Percentiles rank a stretch among this genome's conserved stretches.
Conservation (phyloP, 1,284 basidiomycete species). For the Moesziomyces aphidis region DNA sequence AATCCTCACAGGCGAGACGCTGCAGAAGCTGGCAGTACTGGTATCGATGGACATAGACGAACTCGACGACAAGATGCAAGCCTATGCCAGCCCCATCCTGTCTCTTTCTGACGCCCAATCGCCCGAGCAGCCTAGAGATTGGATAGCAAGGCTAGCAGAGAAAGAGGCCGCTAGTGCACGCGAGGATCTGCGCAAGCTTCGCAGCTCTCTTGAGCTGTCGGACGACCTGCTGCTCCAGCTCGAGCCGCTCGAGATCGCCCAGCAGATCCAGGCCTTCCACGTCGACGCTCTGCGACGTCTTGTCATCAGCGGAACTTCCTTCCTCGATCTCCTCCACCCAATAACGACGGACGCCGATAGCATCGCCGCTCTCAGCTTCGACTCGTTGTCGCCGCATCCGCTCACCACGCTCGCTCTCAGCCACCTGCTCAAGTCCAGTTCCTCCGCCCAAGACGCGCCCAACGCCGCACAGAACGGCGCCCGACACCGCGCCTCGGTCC, state of each 20-base stretch:
- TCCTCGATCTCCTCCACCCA: constrained; percentile 26
- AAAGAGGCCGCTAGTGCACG: constrained; percentile 10
- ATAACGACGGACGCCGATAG: constrained; percentile 7
- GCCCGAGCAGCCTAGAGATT: constrained; percentile 14
- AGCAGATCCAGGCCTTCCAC: constrained; percentile 64
- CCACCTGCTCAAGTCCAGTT: constrained; percentile 49
- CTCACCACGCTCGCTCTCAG: constrained; percentile 57
- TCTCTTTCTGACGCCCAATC: not conserved
- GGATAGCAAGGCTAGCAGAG: constrained; percentile 32
- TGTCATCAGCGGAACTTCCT: constrained; percentile 20
- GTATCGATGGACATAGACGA: constrained; percentile 10
- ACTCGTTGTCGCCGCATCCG: constrained; percentile 57
- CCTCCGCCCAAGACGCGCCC: constrained; percentile 15
- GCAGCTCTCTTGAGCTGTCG: constrained; percentile 32
- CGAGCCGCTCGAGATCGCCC: constrained; percentile 62
- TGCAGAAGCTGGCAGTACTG: constrained; percentile 9
- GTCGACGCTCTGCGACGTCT: constrained; percentile 40
- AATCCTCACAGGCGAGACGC: not conserved
- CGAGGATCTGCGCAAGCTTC: constrained; percentile 27
- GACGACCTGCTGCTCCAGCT: constrained; percentile 47
- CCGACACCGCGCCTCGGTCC: constrained; percentile 55
- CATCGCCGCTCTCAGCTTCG: constrained; percentile 56
- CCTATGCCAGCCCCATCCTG: constrained; percentile 6
- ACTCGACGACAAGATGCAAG: constrained; percentile 6
- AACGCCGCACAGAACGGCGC: constrained; percentile 33